Conservation (phyloP, 2,329 filamentous ascomycete genomes). For the Lasiodiplodia sp. region DNA sequence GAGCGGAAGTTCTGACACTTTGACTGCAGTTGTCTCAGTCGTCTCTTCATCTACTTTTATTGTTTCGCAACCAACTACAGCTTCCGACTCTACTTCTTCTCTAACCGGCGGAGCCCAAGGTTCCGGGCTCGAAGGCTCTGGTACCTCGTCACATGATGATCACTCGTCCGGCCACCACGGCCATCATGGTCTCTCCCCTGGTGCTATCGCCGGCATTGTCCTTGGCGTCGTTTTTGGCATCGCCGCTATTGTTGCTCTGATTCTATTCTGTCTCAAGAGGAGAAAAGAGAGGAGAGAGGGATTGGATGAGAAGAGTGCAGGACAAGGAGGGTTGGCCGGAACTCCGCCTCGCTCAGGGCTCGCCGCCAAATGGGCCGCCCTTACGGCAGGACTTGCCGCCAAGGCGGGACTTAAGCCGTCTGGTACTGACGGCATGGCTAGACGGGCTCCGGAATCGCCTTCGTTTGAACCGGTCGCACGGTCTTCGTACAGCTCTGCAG, state of each 20-base stretch:
- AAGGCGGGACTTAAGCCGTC: constrained; percentile 6
- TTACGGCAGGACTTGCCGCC: constrained; percentile 1
- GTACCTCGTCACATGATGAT: background rate
- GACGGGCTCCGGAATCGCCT: constrained; percentile 15
- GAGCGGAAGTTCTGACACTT: constrained; percentile 24
- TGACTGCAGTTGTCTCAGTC: constrained; percentile 20
- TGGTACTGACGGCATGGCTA: background rate
- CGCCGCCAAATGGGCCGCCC: constrained; percentile 10
- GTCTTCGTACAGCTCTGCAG: constrained; percentile 11
- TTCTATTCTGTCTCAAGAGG: constrained; percentile 15
- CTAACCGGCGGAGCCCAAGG: background rate
- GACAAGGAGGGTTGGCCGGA: constrained; percentile 3
- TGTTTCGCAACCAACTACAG: constrained; percentile 12
- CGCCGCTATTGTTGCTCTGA: constrained; percentile 3
- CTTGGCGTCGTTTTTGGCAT: constrained; percentile 18
- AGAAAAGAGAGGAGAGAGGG: background rate
- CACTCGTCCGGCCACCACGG: background rate
- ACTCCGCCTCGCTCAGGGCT: background rate
- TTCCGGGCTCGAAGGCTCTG: constrained; percentile 3
- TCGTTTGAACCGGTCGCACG: constrained; percentile 16
- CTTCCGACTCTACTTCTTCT: constrained; percentile 8
- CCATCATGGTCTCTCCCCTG: constrained; percentile 8
- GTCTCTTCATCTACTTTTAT: constrained; percentile 23
- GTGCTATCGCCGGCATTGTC: constrained; percentile 22
- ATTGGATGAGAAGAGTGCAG: background rate